Conservation (phyloP, 208 protist species). For the Naegleria fowleri region DNA sequence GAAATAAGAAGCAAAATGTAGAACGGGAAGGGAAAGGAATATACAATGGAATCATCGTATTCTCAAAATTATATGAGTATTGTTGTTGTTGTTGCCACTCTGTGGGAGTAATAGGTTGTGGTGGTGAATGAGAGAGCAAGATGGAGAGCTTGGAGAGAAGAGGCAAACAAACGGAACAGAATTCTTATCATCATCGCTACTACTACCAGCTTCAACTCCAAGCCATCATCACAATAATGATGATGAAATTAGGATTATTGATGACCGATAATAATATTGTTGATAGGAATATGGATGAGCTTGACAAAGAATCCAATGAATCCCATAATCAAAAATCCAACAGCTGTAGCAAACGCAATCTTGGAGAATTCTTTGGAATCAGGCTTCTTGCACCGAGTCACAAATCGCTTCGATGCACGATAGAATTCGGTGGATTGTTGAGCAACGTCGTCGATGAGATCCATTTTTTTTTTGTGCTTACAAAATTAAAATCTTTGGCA, state of each 20-base stretch:
- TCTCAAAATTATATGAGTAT: no score
- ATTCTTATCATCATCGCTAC: no score
- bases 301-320: constrained; percentile 90
- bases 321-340: constrained; percentile 86
- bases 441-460: not conserved
- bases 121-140: no score
- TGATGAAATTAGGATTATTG: constrained; percentile 37
- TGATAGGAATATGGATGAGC: constrained; percentile 90
- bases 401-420: constrained; percentile 63
- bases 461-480: constrained; percentile 16
- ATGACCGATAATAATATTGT: constrained; percentile 83
- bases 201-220: no score
- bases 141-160: no score
- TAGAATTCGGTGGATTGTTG: not conserved
- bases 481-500: not conserved
- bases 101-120: no score
- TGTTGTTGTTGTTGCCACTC: no score
- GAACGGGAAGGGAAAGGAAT: no score
- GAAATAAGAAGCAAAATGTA: no score
- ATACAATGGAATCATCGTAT: no score
- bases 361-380: constrained; percentile 77
- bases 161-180: no score
- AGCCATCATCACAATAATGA: no score
- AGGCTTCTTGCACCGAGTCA: constrained; percentile 80
- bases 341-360: constrained; percentile 65